Evolutionary conservation across 352 stramenopile genomes (phyloP), one percentile per base, ranked within the genome.

Genomic region (Phytopythium boreale): DNA sequence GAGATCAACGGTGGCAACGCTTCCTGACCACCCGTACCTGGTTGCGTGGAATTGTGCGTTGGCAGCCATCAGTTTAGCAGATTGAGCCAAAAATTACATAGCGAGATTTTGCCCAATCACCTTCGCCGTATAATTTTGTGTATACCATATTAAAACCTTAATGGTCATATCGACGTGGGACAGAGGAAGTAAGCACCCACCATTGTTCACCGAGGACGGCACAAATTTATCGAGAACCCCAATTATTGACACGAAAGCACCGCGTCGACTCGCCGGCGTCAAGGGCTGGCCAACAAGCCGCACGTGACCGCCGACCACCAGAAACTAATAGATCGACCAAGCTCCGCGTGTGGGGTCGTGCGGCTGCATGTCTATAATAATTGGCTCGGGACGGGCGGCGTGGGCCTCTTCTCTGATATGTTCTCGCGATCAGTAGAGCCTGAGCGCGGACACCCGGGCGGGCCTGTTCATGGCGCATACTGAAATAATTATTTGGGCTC

Each of bases 391-490:
- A 20, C 6, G 43, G 20, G 7, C 41, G 14, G 19, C 43, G 4
- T 50, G 41, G 19, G 19, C 19, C 44, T 26, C 19, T 50, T 26
- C 19, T 26, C 44, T 50, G 49, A 56, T 56, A 34, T 29, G 26
- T 37, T 43, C 51, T 57, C 20, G 27, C 27, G 34, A 39, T 57
- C 34, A 43, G 51, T 57, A 44, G 31, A 41, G 50, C 29, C 52
- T 59, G 53, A 59, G 53, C 53, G 20, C 53, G 53, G 53, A 6
- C 53, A 59, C 11, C 11, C 27, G 17, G 49, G 11, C 14, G 10
- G 24, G 22, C 49, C 49, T 26, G 4, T 41, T 41, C 53, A 46
- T 59, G 31, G 53, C 53, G 53, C 53, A 61, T 61, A 51, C 56
- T 60, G 55, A 60, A 52, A 61, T 61, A 61, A 39, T 37, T 52